These are phyloP conservation scores for Pleoardoris graminearum DNA, from an alignment of 2,329 filamentous ascomycete genomes.

Conservation along the genomic window DNA sequence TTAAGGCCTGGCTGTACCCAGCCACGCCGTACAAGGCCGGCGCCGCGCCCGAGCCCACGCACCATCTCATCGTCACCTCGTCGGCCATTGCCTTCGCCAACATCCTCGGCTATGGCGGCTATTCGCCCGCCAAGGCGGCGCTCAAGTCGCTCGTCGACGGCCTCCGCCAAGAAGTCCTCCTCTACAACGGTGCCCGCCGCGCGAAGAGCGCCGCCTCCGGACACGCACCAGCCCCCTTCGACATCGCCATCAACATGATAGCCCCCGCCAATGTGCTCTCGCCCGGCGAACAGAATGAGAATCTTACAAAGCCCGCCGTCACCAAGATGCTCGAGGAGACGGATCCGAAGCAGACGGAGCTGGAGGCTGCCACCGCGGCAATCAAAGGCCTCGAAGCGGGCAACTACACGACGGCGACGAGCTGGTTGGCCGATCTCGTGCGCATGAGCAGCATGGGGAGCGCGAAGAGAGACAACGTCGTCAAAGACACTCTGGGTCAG, in stretches of 20 bases:
- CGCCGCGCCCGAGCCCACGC: constrained; percentile 49
- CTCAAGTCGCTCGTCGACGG: constrained; percentile 82
- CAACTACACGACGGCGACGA: constrained; percentile 77
- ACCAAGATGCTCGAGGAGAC: constrained; percentile 78
- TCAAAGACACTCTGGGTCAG: constrained; percentile 59
- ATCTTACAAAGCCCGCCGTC: constrained; percentile 76
- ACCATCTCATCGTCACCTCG: constrained; percentile 87
- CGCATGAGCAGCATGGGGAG: constrained; percentile 60
- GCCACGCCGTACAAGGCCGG: constrained; percentile 39
- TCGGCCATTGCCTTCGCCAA: constrained; percentile 76
- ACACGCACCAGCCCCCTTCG: constrained; percentile 57
- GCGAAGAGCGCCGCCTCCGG: constrained; percentile 23
- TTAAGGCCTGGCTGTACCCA: constrained; percentile 71
- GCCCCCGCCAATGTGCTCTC: constrained; percentile 82
- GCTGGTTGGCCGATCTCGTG: constrained; percentile 72
- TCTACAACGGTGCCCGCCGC: constrained; percentile 72
- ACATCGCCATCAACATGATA: constrained; percentile 79
- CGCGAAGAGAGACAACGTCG: constrained; percentile 56
- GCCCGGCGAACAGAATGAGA: constrained; percentile 75
- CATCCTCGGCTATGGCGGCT: constrained; percentile 79
- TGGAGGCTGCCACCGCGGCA: constrained; percentile 71
- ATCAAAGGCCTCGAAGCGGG: constrained; percentile 79
- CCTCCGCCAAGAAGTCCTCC: constrained; percentile 77
- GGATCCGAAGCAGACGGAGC: constrained; percentile 78
- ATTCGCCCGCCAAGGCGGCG: constrained; percentile 83